Evolutionary conservation across 2,329 filamentous ascomycete species (phyloP), one percentile per base, ranked within the genome.

Genomic region (Talaromyces rugulosus): DNA sequence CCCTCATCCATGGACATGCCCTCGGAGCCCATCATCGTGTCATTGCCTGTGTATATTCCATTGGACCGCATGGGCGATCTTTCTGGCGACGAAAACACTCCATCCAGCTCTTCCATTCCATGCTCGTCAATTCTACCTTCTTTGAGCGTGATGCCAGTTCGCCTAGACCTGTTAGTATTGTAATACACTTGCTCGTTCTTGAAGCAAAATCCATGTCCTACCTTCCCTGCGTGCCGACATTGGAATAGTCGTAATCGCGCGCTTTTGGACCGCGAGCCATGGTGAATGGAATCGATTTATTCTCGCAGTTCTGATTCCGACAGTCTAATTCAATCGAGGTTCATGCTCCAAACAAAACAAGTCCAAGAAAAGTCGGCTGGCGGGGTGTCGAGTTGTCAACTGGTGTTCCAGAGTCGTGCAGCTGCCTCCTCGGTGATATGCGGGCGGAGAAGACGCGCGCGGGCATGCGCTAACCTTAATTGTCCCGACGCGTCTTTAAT

Each of bases 91-190:
- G 93, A 97, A 76, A 96, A 96, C 66, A 98, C 86, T 67, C 87
- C 86, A 40, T 94, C 90, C 62, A 96, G 84, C 40, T 91, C 89
- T 74, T 97, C 92, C 81, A 99, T 87, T 75, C 94, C 95, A 82
- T 96, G 83, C 74, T 96, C 92, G 77, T 98, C 94, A 78, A 92
- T 89, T 64, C 88, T 81, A 58, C 91, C 91, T 60, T 96, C 91
- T 70, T 87, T 86, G 34, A 98, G 77, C 0, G 87, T 89, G 30
- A 96, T 85, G 52, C 95, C 95, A 0, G 95, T 99, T 83, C 96
- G 96, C 68, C 94, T 97, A 42, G 67, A 56, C 55, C 23, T 58
- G 59, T 33, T 53, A 54, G 40, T 64, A 42, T 60, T 69, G 61
- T 72, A 66, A 33, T 5, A 12, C 23, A 34, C 11, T 34, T 34